Base-by-base conservation (phyloP, 2,329 filamentous ascomycete species). In the Ophiostoma triangulosporum region DNA sequence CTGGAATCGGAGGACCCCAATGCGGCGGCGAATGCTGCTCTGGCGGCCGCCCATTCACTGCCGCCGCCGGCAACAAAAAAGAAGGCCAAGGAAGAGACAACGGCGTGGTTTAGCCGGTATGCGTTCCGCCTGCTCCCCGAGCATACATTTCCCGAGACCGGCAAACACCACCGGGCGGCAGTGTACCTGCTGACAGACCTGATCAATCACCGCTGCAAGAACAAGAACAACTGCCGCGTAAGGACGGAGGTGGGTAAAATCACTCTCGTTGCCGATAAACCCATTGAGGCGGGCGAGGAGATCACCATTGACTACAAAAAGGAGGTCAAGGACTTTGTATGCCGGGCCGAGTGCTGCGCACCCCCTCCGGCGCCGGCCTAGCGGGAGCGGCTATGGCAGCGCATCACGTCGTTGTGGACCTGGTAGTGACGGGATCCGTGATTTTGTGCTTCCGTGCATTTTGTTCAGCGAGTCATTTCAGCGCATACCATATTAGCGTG, bases 231-330 rank as follows among this genome's bases (percentile, higher is more conserved):
- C 54, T 65, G 63, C 54, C 54, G 57, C 8, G 61, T 65, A 27
- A 54, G 59, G n/a, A 50, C 60, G 7, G 43, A 53, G 11, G 29
- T 57, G 11, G 57, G 60, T n/a, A 55, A 58, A 24, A 55, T 63
- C 14, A 48, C 55, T 9, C 57, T 66, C 24, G 48, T 61, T 31
- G 63, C 65, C 7, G 53, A 43, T 29, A 57, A 60, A 15, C 54
- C 60, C 45, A 66, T 72, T 29, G 48, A 33, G 3, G 31, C 53
- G 2, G 65, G 60, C 11, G 61, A 69, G 4, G 63, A 71, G 57
- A 57, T 72, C 31, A 65, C 66, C 31, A 65, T 71, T 58, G 57
- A 66, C 57, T 70, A 71, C 53, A 59, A 63, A 51, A 64, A 63
- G 36, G 36, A 36, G 24, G 53, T 58, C 3, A 54, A 64, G 51